Conservation (phyloP, 2,329 filamentous ascomycete genomes). For the Anthostomella pinea region DNA sequence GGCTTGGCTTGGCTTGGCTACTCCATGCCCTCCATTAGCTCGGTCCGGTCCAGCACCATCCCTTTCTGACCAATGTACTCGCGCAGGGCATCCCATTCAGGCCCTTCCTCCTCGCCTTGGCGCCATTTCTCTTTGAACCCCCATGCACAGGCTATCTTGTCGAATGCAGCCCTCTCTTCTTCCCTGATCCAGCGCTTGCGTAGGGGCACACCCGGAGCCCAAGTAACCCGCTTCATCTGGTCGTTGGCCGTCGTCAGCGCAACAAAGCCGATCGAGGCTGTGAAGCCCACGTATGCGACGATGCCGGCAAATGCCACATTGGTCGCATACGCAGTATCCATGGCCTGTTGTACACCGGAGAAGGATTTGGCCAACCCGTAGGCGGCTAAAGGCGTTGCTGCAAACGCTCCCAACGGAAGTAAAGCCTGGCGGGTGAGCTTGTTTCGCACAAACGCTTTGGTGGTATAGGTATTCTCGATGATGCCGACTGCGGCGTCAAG, state of each 20-base stretch:
- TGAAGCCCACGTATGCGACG: slow-evolving; percentile 78
- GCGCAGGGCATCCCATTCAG: slow-evolving; percentile 81
- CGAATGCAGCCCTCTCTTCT: slow-evolving; percentile 83
- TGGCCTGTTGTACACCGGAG: slow-evolving; percentile 65
- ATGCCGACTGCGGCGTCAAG: slow-evolving; percentile 75
- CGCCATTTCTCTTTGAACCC: slow-evolving; percentile 80
- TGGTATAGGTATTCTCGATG: slow-evolving; percentile 66
- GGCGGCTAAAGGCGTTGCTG: slow-evolving; percentile 61
- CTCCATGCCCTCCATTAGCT: slow-evolving; percentile 92
- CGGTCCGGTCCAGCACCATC: slow-evolving; percentile 86
- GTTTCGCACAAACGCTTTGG: slow-evolving; percentile 62
- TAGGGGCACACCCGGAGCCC: slow-evolving; percentile 78
- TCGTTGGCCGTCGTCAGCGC: slow-evolving; percentile 87
- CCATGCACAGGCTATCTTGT: slow-evolving; percentile 84
- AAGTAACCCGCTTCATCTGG: slow-evolving; percentile 91
- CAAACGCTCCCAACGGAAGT: slow-evolving; percentile 55
- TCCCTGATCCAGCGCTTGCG: slow-evolving; percentile 83
- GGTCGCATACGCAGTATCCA: slow-evolving; percentile 73
- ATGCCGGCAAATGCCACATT: slow-evolving; percentile 77
- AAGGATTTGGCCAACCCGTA: slow-evolving; percentile 70
- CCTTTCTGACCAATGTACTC: slow-evolving; percentile 80
- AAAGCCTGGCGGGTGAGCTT: slow-evolving; percentile 65
- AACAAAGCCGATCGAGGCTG: slow-evolving; percentile 77
- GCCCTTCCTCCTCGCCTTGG: slow-evolving; percentile 85
- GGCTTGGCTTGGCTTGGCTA: slow-evolving; percentile 30